A percentile compares a stretch with the other conserved stretches of the same genome.
Conservation (phyloP, 805 yeast species). For the Ascoidea rubescens region DNA sequence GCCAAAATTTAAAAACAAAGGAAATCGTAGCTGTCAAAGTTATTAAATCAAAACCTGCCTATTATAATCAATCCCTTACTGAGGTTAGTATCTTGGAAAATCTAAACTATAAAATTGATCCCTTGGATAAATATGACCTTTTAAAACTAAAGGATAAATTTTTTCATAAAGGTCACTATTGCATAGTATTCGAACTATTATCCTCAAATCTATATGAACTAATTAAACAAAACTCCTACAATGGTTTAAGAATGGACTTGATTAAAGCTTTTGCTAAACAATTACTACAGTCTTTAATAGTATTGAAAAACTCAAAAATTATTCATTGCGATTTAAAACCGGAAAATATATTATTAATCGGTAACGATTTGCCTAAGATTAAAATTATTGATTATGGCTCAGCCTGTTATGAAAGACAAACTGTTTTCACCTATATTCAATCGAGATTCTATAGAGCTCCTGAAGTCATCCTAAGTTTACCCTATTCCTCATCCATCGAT, state of each 20-base stretch:
- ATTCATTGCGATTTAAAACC: slow-evolving; percentile 97
- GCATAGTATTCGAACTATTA: slow-evolving; percentile 82
- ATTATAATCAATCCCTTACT: slow-evolving; percentile 78
- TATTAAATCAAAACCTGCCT: slow-evolving; percentile 83
- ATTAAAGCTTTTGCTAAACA: slow-evolving; percentile 73
- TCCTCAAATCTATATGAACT: slow-evolving; percentile 84
- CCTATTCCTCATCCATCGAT: slow-evolving; percentile 86
- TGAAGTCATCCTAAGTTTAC: slow-evolving; percentile 82
- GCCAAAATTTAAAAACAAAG: slow-evolving; percentile 63
- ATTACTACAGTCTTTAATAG: slow-evolving; percentile 64
- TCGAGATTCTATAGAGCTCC: slow-evolving; percentile 91
- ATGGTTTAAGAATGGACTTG: slow-evolving; percentile 70
- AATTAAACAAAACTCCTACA: slow-evolving; percentile 84
- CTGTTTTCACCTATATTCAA: slow-evolving; percentile 83
- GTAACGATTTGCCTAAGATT: slow-evolving; percentile 71
- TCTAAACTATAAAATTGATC: slow-evolving; percentile 57
- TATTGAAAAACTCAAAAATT: slow-evolving; percentile 68
- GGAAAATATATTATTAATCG: slow-evolving; percentile 74
- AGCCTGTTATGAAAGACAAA: slow-evolving; percentile 85
- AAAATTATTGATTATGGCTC: slow-evolving; percentile 94
- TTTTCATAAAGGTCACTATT: slow-evolving; percentile 82
- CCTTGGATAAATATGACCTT: slow-evolving; percentile 60
- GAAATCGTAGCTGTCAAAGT: slow-evolving; percentile 91
- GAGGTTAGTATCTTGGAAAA: slow-evolving; percentile 82
- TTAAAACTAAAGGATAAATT: slow-evolving; percentile 75